Evolutionary conservation across 2,329 filamentous ascomycete species (phyloP).

Genomic region (Thielaviopsis musarum): DNA sequence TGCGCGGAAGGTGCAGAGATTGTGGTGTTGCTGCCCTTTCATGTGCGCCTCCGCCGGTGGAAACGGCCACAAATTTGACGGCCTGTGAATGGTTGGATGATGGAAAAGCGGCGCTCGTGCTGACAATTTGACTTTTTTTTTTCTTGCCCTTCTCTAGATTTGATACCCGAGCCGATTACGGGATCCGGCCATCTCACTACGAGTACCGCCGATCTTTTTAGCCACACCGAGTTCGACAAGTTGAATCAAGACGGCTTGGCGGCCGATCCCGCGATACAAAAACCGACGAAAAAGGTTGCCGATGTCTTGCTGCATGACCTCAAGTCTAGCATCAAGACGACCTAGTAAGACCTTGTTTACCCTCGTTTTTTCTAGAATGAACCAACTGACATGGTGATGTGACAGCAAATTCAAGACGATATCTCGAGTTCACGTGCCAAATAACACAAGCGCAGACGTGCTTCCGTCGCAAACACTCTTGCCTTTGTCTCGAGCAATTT

Average conservation of each 20-base stretch:
- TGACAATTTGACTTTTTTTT: not conserved
- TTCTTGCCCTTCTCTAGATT: slow-evolving; percentile 27
- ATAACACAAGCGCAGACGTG: slow-evolving; percentile 4
- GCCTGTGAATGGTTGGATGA: not conserved
- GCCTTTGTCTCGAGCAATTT: slow-evolving; percentile 29
- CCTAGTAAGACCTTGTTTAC: slow-evolving; percentile 35
- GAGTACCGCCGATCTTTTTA: slow-evolving; percentile 33
- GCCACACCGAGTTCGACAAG: slow-evolving; percentile 40
- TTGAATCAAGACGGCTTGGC: slow-evolving; percentile 52
- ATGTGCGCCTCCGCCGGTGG: not conserved
- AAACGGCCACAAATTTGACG: not conserved
- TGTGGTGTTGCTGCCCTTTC: not conserved
- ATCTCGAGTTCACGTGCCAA: slow-evolving; percentile 14
- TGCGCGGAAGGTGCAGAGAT: slow-evolving; percentile 1
- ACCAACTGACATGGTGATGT: slow-evolving; percentile 16
- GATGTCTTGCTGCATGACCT: slow-evolving; percentile 61
- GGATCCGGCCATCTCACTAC: slow-evolving; percentile 37
- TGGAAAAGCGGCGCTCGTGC: slow-evolving; percentile 9
- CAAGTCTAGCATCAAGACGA: slow-evolving; percentile 50
- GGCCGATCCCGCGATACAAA: slow-evolving; percentile 39
- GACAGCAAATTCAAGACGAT: slow-evolving; percentile 34
- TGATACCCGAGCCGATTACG: slow-evolving; percentile 48
- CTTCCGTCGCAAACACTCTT: slow-evolving; percentile 27
- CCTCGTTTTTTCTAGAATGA: not conserved
- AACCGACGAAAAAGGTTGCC: slow-evolving; percentile 52